Evolutionary conservation across 2,329 filamentous ascomycete genomes (phyloP).

Genomic region (Ophiostoma pallidulum): DNA sequence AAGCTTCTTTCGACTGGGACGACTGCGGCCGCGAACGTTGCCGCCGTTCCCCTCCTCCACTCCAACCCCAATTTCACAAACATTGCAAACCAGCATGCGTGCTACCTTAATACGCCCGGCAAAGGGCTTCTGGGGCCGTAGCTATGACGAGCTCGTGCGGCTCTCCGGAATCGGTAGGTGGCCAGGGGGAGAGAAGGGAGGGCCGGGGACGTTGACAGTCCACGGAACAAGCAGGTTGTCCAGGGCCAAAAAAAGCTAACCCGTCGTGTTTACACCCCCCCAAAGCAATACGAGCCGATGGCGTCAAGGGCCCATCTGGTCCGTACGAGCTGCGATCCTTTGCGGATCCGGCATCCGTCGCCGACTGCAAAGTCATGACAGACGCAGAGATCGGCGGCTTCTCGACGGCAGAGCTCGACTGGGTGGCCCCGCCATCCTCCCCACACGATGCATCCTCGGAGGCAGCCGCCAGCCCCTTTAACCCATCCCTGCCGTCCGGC

Average conservation of each 20-base stretch:
- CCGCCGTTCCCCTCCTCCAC: not conserved
- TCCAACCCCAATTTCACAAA: not conserved
- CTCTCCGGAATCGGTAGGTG: conserved; percentile 44
- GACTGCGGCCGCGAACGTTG: too few relatives aligned
- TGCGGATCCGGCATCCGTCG: conserved; percentile 35
- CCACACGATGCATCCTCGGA: too few relatives aligned
- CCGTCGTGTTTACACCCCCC: too few relatives aligned
- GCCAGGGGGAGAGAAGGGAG: not conserved
- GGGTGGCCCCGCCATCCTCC: conserved; percentile 32
- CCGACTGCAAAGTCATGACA: conserved; percentile 66
- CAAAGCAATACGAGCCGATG: conserved; percentile 59
- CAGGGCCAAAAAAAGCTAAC: not conserved
- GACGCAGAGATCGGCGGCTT: conserved; percentile 81
- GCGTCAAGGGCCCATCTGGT: conserved; percentile 52
- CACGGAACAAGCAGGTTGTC: not conserved
- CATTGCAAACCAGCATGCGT: conserved; percentile 34
- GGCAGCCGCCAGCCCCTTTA: conserved; percentile 12
- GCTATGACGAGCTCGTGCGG: conserved; percentile 50
- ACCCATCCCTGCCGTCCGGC: conserved; percentile 15
- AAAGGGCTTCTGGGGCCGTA: conserved; percentile 49
- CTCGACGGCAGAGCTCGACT: conserved; percentile 65
- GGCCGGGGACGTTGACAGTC: too few relatives aligned
- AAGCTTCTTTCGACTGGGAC: too few relatives aligned
- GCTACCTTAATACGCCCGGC: conserved; percentile 32
- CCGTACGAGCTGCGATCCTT: conserved; percentile 60